phyloP scores from a whole-genome alignment of 495 filamentous ascomycete species.

The Trichoderma virens region DNA sequence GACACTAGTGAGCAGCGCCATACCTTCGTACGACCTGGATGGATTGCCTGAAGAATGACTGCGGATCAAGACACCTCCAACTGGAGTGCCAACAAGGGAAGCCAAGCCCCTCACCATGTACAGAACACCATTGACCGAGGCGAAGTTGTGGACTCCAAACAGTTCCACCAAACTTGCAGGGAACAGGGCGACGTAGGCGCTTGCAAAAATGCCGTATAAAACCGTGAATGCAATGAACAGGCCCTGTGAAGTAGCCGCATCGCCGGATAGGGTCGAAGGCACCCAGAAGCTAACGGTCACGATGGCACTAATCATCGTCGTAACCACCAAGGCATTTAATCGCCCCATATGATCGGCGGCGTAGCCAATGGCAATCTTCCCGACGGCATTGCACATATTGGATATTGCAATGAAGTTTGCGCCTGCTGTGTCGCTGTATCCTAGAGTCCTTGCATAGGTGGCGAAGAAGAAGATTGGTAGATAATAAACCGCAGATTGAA shows the following conservation, averaged over 20 bases:
- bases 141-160: constrained; percentile 36
- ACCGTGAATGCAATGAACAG: constrained; percentile 33
- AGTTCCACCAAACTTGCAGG: constrained; percentile 33
- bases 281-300: constrained; percentile 33
- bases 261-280: constrained; percentile 23
- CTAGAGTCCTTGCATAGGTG: constrained; percentile 29
- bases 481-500: constrained; percentile 35
- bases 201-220: constrained; percentile 33
- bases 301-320: constrained; percentile 31
- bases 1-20: constrained; percentile 24
- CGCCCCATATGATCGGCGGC: constrained; percentile 25
- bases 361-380: constrained; percentile 21
- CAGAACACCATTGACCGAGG: constrained; percentile 34
- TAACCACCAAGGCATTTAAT: constrained; percentile 30
- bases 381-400: constrained; percentile 20
- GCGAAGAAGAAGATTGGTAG: constrained; percentile 36
- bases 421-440: constrained; percentile 27
- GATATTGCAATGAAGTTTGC: constrained; percentile 26
- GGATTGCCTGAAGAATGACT: constrained; percentile 16
- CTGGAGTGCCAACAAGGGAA: constrained; percentile 34
- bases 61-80: constrained; percentile 33
- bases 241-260: constrained; percentile 16
- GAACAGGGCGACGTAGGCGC: constrained; percentile 36
- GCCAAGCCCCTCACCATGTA: constrained; percentile 38
- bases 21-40: constrained; percentile 24